Evolutionary conservation across 176 grass and related monocot genomes (phyloP), one percentile per base, ranked within the genome.

Genomic region (Triticum urartu): DNA sequence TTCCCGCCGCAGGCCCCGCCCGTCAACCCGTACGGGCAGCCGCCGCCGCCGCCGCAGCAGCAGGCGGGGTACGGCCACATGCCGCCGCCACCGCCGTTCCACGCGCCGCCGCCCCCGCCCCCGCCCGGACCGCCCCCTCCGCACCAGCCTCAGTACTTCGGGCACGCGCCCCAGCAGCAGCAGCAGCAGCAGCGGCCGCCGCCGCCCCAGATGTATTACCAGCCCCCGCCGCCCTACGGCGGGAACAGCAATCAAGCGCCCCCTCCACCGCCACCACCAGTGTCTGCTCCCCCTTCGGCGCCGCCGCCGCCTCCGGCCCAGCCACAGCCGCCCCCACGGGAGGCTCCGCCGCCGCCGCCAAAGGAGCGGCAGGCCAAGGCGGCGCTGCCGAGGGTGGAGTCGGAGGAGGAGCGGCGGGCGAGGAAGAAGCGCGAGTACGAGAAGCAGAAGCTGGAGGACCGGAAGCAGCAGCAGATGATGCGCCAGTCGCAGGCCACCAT

Each of bases 341-440:
- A 66, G 42, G 48, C 86, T 7, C 88, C 40, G 0, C 40, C 28
- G 15, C 81, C 35, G 7, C 85, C 81, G 3, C 50, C 38, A 1
- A 89, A 77, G 81, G 70, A 81, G 65, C 88, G 62, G 81, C 91
- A 72, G 82, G 18, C 64, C 73, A 91, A 87, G 89, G 52, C 69
- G 8, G 68, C 75, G 7, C 40, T 83, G 75, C 79, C 86, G 18
- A 89, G 86, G 63, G 87, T 68, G n/a, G 94, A 99, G 84, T 91
- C 94, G 0, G 92, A 99, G 59, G 97, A 91, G 82, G 90, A 99
- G 79, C 90, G 94, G 22, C 88, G 83, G 3, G 40, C 79, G 0
- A 83, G 97, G 80, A 99, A 97, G 87, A 93, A 86, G 81, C 93
- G 85, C 7, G 97, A 97, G 24, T 94, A 90, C 7, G 92, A 99